Conservation (phyloP, 768 basidiomycete genomes). For the Candolleomyces efflorescens region DNA sequence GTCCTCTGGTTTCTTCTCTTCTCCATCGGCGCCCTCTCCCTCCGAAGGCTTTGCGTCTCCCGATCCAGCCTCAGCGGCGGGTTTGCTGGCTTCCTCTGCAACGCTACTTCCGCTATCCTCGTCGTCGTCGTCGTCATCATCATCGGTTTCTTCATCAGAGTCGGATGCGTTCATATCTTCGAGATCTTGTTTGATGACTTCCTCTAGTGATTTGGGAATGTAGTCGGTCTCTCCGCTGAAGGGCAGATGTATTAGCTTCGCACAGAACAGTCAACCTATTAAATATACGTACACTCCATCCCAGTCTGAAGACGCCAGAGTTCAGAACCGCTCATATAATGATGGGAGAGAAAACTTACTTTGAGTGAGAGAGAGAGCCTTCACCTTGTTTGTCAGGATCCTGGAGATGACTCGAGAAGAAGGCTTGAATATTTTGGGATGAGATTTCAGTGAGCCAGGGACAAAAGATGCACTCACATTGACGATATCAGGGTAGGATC, state of each 20-base stretch:
- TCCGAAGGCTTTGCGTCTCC: not conserved
- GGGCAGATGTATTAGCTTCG: not conserved
- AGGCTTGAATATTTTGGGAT: not conserved
- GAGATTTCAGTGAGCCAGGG: too few relatives aligned
- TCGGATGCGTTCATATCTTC: not conserved
- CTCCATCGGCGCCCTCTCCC: not conserved
- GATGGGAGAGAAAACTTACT: constrained; percentile 19
- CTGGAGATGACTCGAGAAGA: not conserved
- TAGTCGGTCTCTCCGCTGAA: not conserved
- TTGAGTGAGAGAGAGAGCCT: constrained; percentile 14
- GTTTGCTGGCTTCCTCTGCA: not conserved
- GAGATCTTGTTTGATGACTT: constrained; percentile 4
- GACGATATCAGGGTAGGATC: not conserved
- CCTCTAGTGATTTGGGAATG: not conserved
- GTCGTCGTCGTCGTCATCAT: not conserved
- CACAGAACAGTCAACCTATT: not conserved
- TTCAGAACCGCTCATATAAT: not conserved
- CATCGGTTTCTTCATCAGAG: not conserved
- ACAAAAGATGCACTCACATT: too few relatives aligned
- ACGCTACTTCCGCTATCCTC: not conserved
- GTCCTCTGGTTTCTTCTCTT: not conserved
- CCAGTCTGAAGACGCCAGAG: not conserved
- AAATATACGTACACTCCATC: not conserved
- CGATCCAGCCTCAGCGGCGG: not conserved
- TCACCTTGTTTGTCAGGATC: not conserved